phyloP scores from a whole-genome alignment of 164 flowering plant species.

The Aristolochia californica region DNA sequence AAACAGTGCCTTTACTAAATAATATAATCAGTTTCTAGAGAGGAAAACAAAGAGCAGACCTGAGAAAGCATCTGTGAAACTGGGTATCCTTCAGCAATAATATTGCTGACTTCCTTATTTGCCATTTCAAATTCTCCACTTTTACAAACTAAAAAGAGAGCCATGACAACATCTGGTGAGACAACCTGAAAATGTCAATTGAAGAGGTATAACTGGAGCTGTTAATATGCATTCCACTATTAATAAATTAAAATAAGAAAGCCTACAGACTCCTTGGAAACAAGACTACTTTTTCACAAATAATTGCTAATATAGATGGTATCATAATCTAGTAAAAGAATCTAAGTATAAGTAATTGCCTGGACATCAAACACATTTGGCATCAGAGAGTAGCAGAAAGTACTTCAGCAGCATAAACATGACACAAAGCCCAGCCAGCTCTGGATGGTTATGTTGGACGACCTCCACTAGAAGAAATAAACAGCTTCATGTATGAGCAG shows the following conservation, averaged over 20 bases:
- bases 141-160: conserved; percentile 60
- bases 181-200: conserved; percentile 44
- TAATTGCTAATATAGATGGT: too few species aligned
- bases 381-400: too few species aligned
- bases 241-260: neutral
- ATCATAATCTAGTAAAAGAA: too few species aligned
- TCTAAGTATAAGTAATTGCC: too few species aligned
- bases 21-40: neutral
- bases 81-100: conserved; percentile 92
- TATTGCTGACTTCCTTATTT: conserved; percentile 63
- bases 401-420: too few species aligned
- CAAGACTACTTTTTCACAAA: too few species aligned
- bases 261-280: too few species aligned
- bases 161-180: conserved; percentile 54
- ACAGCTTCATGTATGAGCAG: too few species aligned
- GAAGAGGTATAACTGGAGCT: conserved; percentile 5
- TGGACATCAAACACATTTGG: too few species aligned
- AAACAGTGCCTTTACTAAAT: neutral
- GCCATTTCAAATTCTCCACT: conserved; percentile 81
- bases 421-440: too few species aligned
- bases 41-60: conserved; percentile 31
- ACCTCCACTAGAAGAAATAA: too few species aligned
- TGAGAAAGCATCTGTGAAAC: conserved; percentile 87
- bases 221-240: neutral
- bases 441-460: too few species aligned